Conservation (phyloP, 495 filamentous ascomycete genomes). For the Ascodesmis nigricans region DNA sequence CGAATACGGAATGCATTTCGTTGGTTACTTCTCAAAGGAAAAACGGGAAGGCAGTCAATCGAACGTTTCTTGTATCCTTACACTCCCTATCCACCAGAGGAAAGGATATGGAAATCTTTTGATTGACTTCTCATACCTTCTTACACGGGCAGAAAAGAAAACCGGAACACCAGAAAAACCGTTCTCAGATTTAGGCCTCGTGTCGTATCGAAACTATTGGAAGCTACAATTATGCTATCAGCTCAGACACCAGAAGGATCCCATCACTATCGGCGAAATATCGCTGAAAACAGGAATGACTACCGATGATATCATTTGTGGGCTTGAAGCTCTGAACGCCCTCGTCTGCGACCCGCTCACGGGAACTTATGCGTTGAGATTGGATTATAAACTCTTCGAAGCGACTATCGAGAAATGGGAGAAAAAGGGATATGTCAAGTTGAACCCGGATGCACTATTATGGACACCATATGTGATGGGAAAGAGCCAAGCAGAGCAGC, state of each 20-base stretch:
- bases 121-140: conserved; percentile 93
- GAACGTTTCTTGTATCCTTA: conserved; percentile 93
- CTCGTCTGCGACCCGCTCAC: conserved; percentile 78
- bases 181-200: conserved; percentile 88
- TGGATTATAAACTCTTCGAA: conserved; percentile 60
- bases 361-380: conserved; percentile 63
- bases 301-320: conserved; percentile 84
- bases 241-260: conserved; percentile 38
- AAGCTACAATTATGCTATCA: conserved; percentile 68
- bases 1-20: conserved; percentile 83
- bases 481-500: conserved; percentile 55
- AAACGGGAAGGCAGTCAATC: conserved; percentile 88
- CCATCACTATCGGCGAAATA: conserved; percentile 38
- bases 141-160: conserved; percentile 80
- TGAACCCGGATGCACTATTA: conserved; percentile 59
- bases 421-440: conserved; percentile 59
- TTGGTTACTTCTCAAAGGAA: conserved; percentile 97
- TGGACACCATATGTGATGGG: conserved; percentile 99
- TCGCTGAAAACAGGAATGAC: conserved; percentile 89
- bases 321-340: conserved; percentile 68
- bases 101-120: conserved; percentile 92
- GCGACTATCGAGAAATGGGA: conserved; percentile 75
- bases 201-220: conserved; percentile 97
- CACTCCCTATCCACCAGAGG: conserved; percentile 83
- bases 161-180: conserved; percentile 95